Evolutionary conservation across 2,329 filamentous ascomycete genomes (phyloP).

Genomic region (Xylariaceae sp.): DNA sequence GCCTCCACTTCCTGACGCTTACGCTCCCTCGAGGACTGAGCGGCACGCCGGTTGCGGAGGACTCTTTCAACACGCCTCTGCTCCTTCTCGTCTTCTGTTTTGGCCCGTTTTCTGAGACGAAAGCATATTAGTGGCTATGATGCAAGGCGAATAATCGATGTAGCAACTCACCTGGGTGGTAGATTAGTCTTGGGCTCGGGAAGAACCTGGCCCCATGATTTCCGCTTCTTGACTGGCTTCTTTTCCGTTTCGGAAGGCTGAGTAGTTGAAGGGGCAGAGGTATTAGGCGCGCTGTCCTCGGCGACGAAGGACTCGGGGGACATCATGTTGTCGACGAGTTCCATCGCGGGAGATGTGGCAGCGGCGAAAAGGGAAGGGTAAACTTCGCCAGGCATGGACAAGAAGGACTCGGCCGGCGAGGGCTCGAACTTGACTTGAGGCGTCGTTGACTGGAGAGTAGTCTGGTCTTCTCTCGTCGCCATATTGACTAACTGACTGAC

Average conservation of each 20-base stretch:
- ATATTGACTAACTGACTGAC: constrained; percentile 32
- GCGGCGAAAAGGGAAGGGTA: constrained; percentile 46
- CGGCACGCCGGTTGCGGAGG: constrained; percentile 89
- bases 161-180: constrained; percentile 65
- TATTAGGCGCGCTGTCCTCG: constrained; percentile 19
- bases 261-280: constrained; percentile 19
- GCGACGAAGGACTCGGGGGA: constrained; percentile 40
- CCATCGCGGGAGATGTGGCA: constrained; percentile 33
- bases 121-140: not conserved
- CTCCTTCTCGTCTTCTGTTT: constrained; percentile 98
- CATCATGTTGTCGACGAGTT: constrained; percentile 45
- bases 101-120: constrained; percentile 75
- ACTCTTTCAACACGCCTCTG: constrained; percentile 96
- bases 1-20: constrained; percentile 86
- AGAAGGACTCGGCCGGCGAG: constrained; percentile 50
- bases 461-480: constrained; percentile 37
- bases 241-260: constrained; percentile 41
- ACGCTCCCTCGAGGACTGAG: constrained; percentile 91
- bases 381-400: constrained; percentile 46
- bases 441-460: constrained; percentile 26
- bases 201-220: constrained; percentile 97
- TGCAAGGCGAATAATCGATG: constrained; percentile 2
- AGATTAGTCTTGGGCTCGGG: constrained; percentile 96
- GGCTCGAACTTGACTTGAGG: constrained; percentile 48
- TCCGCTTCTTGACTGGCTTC: constrained; percentile 85